phyloP scores from a whole-genome alignment of 768 basidiomycete species.

The Russula virescens region DNA sequence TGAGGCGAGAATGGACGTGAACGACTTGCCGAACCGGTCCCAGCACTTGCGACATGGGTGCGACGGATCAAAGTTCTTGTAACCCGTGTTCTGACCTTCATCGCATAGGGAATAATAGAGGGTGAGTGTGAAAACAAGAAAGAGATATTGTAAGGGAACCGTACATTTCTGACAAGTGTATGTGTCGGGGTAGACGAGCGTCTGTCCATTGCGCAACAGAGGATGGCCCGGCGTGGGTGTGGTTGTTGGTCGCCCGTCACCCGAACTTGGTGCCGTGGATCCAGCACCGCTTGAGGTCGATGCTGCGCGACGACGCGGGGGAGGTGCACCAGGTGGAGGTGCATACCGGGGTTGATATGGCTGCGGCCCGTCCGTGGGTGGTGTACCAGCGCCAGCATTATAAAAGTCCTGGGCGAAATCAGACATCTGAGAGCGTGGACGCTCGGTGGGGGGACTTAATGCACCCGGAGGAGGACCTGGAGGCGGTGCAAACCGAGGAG shows the following conservation, averaged over 20 bases:
- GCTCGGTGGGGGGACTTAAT: background rate
- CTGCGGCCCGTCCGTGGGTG: background rate
- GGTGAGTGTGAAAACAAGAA: background rate
- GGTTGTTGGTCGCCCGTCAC: conserved; percentile 59
- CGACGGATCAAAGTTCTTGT: conserved; percentile 59
- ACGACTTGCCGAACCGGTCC: conserved; percentile 59
- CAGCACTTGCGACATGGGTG: conserved; percentile 72
- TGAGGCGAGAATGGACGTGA: conserved; percentile 54
- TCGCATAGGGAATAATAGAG: background rate
- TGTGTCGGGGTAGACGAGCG: conserved; percentile 66
- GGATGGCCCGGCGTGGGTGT: conserved; percentile 63
- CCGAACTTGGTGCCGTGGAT: conserved; percentile 25
- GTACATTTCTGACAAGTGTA: conserved; percentile 64
- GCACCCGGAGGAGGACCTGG: conserved; percentile 24
- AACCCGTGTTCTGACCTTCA: conserved; percentile 68
- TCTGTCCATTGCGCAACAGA: conserved; percentile 50
- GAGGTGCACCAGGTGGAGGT: conserved; percentile 32
- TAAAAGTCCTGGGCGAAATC: conserved; percentile 65
- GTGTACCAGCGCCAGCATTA: conserved; percentile 37
- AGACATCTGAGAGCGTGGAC: conserved; percentile 31
- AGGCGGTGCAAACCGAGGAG: conserved; percentile 22
- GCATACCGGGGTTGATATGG: conserved; percentile 27
- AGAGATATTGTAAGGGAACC: conserved; percentile 21
- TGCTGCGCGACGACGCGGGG: conserved; percentile 18
- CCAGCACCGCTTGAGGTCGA: conserved; percentile 9